Evolutionary conservation across 345 rosid species (phyloP).

Genomic region (Aquilaria yunnanensis): DNA sequence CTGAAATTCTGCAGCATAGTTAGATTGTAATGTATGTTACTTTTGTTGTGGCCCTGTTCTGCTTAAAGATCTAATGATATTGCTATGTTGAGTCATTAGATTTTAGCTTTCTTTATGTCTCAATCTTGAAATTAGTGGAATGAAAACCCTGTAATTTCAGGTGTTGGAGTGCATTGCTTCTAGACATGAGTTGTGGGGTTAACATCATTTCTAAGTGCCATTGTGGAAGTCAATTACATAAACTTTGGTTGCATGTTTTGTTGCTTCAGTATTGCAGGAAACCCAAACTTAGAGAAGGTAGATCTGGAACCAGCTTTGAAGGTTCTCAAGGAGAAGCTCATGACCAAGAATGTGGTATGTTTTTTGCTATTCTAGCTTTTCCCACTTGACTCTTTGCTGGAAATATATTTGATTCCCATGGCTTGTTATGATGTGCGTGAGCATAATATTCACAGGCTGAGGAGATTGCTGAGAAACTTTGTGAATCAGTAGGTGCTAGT

Average conservation of each 20-base stretch:
- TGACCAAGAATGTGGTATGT: slow-evolving; percentile 99
- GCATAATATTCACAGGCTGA: slow-evolving; percentile 58
- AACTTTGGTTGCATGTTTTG: background rate
- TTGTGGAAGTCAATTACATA: background rate
- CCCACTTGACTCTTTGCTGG: no score
- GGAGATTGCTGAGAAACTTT: slow-evolving; percentile 97
- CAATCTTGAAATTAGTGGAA: no score
- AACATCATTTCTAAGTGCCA: background rate
- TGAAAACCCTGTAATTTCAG: no score
- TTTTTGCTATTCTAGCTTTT: background rate
- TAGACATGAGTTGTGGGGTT: no score
- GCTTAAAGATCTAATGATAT: no score
- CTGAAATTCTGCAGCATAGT: no score
- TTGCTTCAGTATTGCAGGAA: slow-evolving; percentile 82
- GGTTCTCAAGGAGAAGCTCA: slow-evolving; percentile 95
- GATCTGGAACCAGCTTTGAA: slow-evolving; percentile 92
- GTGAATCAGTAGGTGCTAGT: slow-evolving; percentile 95
- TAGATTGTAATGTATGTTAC: no score
- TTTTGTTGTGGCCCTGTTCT: no score
- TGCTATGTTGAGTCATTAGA: no score
- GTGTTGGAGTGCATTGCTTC: no score
- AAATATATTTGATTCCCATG: background rate
- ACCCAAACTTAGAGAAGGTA: slow-evolving; percentile 87
- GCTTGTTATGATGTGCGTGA: slow-evolving; percentile 7
- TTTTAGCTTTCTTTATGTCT: no score